phyloP scores from a whole-genome alignment of 2,329 filamentous ascomycete species.

The Neodidymelliopsis sp. region DNA sequence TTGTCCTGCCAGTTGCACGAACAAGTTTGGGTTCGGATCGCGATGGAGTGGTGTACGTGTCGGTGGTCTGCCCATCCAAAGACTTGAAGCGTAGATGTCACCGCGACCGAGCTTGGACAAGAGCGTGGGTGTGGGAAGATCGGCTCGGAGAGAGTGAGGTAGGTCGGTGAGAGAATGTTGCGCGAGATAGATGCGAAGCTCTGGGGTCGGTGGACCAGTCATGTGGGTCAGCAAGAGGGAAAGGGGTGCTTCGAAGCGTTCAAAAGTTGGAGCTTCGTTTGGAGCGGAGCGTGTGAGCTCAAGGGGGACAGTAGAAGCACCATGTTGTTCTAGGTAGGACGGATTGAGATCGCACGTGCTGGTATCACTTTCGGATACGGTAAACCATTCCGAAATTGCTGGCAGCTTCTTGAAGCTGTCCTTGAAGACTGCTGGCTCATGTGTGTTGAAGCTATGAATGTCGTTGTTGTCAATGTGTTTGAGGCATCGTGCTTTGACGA shows the following conservation, averaged over 20 bases:
- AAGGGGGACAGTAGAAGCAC: conserved; percentile 62
- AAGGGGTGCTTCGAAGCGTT: conserved; percentile 67
- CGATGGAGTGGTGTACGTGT: conserved; percentile 91
- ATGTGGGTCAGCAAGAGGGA: conserved; percentile 68
- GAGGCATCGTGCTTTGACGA: conserved; percentile 14
- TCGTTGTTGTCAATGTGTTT: conserved; percentile 13
- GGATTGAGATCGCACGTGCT: conserved; percentile 28
- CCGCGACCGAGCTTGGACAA: conserved; percentile 72
- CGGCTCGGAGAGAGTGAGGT: conserved; percentile 66
- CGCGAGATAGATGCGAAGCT: conserved; percentile 76
- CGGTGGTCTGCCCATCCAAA: conserved; percentile 88
- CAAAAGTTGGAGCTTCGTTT: conserved; percentile 56
- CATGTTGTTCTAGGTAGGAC: conserved; percentile 49
- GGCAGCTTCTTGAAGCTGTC: conserved; percentile 32
- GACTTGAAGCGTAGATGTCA: conserved; percentile 84
- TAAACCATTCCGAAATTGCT: conserved; percentile 46
- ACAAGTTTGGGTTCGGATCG: conserved; percentile 93
- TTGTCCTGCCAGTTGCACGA: conserved; percentile 77
- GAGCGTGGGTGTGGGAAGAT: conserved; percentile 72
- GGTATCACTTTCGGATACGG: conserved; percentile 1
- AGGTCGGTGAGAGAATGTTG: conserved; percentile 78
- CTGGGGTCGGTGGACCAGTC: conserved; percentile 42
- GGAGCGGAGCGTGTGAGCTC: conserved; percentile 59
- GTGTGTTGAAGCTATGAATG: conserved; percentile 24
- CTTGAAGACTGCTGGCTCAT: conserved; percentile 34